phyloP scores from a whole-genome alignment of 179 eudicot genomes.

The Actinidia chinensis region DNA sequence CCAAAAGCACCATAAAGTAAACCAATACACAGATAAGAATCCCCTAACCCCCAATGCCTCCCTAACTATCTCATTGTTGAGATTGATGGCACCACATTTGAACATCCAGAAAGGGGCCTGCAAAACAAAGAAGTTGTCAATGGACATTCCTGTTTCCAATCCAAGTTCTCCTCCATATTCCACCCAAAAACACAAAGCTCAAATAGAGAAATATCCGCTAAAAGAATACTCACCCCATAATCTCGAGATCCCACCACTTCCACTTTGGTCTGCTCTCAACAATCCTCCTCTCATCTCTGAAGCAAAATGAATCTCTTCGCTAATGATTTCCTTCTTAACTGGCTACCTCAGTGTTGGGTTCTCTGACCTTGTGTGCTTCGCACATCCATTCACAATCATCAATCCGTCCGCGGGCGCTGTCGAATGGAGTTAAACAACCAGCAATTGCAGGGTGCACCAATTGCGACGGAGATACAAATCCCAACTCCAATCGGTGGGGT shows the following conservation, averaged over 20 bases:
- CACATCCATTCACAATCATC: constrained; percentile 55
- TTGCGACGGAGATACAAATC: constrained; percentile 68
- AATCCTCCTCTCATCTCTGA: constrained; percentile 38
- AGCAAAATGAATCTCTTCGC: constrained; percentile 69
- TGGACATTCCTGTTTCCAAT: constrained; percentile 94
- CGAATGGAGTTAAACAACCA: constrained; percentile 66
- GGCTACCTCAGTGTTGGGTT: constrained; percentile 23
- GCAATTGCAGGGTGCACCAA: constrained; percentile 92
- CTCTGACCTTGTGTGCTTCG: constrained; percentile 57
- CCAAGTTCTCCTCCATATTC: constrained; percentile 95
- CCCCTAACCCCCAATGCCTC: constrained; percentile 69
- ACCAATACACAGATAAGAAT: constrained; percentile 64
- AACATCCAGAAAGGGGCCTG: constrained; percentile 85
- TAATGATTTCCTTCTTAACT: constrained; percentile 33
- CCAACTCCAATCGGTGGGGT: constrained; percentile 83
- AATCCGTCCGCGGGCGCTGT: constrained; percentile 86
- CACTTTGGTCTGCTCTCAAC: constrained; percentile 47
- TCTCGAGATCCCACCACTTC: constrained; percentile 61
- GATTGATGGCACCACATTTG: constrained; percentile 78
- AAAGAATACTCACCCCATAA: constrained; percentile 64
- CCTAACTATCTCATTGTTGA: constrained; percentile 56
- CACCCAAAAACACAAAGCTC: constrained; percentile 94
- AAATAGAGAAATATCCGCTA: constrained; percentile 52
- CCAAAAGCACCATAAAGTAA: constrained; percentile 90
- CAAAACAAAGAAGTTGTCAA: constrained; percentile 84